Conservation (phyloP, 192 early-diverging fungal genomes). For the Anaeromyces robustus region DNA sequence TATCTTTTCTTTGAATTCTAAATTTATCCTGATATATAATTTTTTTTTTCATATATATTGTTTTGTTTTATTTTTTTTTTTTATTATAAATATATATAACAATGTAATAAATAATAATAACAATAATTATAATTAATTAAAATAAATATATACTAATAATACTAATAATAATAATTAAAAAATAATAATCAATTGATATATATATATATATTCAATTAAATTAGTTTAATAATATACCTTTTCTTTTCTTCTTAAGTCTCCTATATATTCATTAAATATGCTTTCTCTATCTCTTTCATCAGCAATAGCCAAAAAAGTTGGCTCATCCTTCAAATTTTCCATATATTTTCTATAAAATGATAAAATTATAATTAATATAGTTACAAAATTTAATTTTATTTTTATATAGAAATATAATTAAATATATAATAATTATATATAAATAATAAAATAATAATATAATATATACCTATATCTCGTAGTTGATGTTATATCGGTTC, state of each 20-base stretch:
- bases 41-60: not conserved
- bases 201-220: too few relatives aligned
- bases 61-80: too few relatives aligned
- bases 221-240: constrained; percentile 18
- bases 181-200: too few relatives aligned
- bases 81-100: too few relatives aligned
- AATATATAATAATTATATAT: too few relatives aligned
- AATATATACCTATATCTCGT: not conserved
- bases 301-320: constrained; percentile 40
- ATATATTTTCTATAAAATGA: constrained; percentile 28
- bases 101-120: too few relatives aligned
- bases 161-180: too few relatives aligned
- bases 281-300: constrained; percentile 38
- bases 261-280: constrained; percentile 59
- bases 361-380: too few relatives aligned
- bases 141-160: too few relatives aligned
- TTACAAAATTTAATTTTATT: too few relatives aligned
- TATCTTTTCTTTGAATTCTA: not conserved
- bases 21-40: not conserved
- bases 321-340: constrained; percentile 40
- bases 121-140: too few relatives aligned
- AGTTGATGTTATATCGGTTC: not conserved
- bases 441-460: not conserved
- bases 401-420: too few relatives aligned
- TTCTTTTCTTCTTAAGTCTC: constrained; percentile 43